Base-by-base conservation (phyloP, 352 stramenopile genomes). In the Pythium folliculosum region DNA sequence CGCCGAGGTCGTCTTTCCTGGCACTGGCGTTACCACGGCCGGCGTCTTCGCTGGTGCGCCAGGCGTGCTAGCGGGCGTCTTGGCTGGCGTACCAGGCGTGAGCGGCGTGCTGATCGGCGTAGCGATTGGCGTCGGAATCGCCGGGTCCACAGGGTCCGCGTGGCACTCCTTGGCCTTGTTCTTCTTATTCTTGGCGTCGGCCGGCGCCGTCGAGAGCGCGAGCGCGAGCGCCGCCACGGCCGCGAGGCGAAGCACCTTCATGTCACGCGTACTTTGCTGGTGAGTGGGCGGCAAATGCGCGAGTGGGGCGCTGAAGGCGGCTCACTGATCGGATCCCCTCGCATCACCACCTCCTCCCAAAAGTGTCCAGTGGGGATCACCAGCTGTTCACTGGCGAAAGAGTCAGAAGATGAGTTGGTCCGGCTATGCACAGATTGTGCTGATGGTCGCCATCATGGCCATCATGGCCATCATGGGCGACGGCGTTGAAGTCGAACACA, bases 321-420 rank as follows among this genome's bases (percentile, higher is more conserved):
- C 5, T 2, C 27, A 5, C 27, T 32, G 27, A 32, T 5, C 5
- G 27, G 27, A 32, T 32, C 27, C 27, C 27, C 3, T 5, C 27
- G 5, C 27, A 32, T 32, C 27, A 32, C 27, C 27, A 5, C 27
- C 27, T 32, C 27, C 27, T 32, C 27, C 27, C 27, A 32, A 32
- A 32, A 32, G 27, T 32, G 27, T 32, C 27, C 27, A 32, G 27
- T 32, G 27, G 27, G 27, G 27, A 32, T 23, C 35, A 23, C 51
- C 19, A 25, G 16, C 51, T 56, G 23, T 2, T 58, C 10, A 22
- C 35, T 13, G 19, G 13, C 3, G 27, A 35, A 32, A 60, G 53
- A 60, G 53, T 60, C 53, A 49, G 53, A 60, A 32, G 22, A 48
- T 60, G 53, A 60, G 53, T 49, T 60, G 53, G 35, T 3, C 53